Conservation (phyloP, 805 yeast species). For the Saccharomycopsis selenospora region DNA sequence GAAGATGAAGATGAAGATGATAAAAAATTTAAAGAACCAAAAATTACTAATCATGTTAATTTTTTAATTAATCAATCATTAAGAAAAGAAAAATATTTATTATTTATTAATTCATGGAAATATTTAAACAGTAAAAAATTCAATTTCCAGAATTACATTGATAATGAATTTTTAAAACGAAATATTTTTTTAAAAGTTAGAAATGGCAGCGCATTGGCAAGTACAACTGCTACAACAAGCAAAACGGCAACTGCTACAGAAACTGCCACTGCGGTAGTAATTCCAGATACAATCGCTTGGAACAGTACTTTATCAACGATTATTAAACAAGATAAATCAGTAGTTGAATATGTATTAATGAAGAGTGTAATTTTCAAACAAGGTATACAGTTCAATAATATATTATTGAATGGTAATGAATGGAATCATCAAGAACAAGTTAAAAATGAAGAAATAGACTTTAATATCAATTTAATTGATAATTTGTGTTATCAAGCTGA, state of each 20-base stretch:
- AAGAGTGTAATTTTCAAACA: constrained; percentile 9
- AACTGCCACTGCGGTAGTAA: not conserved
- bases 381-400: constrained; percentile 14
- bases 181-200: not conserved
- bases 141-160: too few relatives aligned
- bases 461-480: constrained; percentile 6
- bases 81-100: not conserved
- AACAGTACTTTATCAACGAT: not conserved
- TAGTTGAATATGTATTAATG: constrained; percentile 6
- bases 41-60: constrained; percentile 5
- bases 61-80: constrained; percentile 11
- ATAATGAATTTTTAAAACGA: not conserved
- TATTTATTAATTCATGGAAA: constrained; percentile 3
- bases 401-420: constrained; percentile 11
- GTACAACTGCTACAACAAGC: not conserved
- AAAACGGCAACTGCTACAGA: not conserved
- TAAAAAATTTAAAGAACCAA: not conserved
- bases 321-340: not conserved
- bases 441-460: not conserved
- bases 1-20: not conserved
- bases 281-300: not conserved
- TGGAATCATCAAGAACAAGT: constrained; percentile 3
- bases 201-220: not conserved
- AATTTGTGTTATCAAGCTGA: constrained; percentile 16
- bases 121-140: not conserved